phyloP scores from a whole-genome alignment of 352 stramenopile species.

The Phytophthora sp. region DNA sequence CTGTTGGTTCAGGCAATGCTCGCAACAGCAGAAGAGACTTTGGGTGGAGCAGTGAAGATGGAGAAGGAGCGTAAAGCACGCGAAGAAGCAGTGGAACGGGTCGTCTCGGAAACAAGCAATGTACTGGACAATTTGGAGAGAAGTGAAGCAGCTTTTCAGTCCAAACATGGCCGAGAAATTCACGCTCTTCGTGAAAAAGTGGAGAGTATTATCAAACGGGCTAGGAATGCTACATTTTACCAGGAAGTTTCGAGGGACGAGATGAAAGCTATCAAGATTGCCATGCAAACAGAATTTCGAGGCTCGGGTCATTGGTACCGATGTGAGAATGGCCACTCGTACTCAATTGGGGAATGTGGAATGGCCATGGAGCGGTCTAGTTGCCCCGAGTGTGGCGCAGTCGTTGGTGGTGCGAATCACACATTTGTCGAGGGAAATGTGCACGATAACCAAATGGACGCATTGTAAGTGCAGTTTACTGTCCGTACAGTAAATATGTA shows the following conservation, averaged over 20 bases:
- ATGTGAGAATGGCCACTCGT: conserved; percentile 84
- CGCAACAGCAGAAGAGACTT: conserved; percentile 19
- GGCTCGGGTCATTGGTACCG: conserved; percentile 68
- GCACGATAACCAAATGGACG: conserved; percentile 27
- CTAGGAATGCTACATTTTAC: conserved; percentile 36
- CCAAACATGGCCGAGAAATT: conserved; percentile 19
- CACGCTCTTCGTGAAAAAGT: conserved; percentile 3
- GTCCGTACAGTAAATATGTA: too few species aligned
- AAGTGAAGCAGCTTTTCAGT: conserved; percentile 13
- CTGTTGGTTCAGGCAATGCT: conserved; percentile 40
- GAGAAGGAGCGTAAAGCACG: conserved; percentile 22
- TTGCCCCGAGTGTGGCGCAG: conserved; percentile 75
- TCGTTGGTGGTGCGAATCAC: conserved; percentile 66
- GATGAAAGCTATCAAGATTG: conserved; percentile 35
- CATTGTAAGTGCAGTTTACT: conserved; percentile 4
- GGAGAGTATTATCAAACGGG: conserved; percentile 7
- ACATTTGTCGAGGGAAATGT: conserved; percentile 11
- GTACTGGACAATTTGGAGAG: conserved; percentile 6
- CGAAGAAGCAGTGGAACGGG: conserved; percentile 1
- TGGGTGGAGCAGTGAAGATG: conserved; percentile 20
- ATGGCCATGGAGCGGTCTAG: conserved; percentile 65
- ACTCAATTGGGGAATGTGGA: conserved; percentile 86
- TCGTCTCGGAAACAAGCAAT: background rate
- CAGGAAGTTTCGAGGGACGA: conserved; percentile 41
- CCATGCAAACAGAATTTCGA: conserved; percentile 41